Conservation (phyloP, 305 asterid species). For the Ruellia speciosa region DNA sequence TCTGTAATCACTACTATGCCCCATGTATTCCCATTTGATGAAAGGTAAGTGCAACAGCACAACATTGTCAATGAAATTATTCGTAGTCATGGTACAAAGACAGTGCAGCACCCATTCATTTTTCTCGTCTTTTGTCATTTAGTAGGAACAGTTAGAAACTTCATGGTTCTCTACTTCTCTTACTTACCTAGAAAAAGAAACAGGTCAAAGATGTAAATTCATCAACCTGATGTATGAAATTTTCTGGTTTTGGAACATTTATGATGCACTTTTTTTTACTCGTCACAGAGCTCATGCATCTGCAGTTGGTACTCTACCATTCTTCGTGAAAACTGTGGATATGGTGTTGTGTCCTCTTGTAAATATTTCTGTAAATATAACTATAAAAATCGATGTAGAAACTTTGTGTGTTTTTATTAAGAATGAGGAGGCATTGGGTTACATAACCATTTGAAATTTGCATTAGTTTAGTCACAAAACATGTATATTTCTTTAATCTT, state of each 20-base stretch:
- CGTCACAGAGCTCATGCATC: neutral
- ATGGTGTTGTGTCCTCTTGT: neutral
- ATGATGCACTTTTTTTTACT: neutral
- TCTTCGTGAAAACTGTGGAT: neutral
- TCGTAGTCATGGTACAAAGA: neutral
- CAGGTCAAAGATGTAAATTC: neutral
- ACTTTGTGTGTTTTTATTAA: no score
- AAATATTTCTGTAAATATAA: neutral
- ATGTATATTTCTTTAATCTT: no score
- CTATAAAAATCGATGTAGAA: neutral
- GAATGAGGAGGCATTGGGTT: no score
- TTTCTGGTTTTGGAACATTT: slow-evolving; percentile 4
- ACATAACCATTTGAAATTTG: neutral
- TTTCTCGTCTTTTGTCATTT: neutral
- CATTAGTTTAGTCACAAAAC: no score
- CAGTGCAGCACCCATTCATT: no score
- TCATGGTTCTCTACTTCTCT: neutral
- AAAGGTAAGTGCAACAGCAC: slow-evolving; percentile 45
- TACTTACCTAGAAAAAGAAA: neutral
- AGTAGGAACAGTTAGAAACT: neutral
- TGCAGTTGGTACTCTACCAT: neutral
- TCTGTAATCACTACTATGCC: slow-evolving; percentile 80
- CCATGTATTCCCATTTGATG: slow-evolving; percentile 89
- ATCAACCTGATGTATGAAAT: no score
- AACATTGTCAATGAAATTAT: slow-evolving; percentile 10